These are phyloP conservation scores for Tuber magnatum DNA, from an alignment of 495 filamentous ascomycete genomes.

Conservation along the genomic window DNA sequence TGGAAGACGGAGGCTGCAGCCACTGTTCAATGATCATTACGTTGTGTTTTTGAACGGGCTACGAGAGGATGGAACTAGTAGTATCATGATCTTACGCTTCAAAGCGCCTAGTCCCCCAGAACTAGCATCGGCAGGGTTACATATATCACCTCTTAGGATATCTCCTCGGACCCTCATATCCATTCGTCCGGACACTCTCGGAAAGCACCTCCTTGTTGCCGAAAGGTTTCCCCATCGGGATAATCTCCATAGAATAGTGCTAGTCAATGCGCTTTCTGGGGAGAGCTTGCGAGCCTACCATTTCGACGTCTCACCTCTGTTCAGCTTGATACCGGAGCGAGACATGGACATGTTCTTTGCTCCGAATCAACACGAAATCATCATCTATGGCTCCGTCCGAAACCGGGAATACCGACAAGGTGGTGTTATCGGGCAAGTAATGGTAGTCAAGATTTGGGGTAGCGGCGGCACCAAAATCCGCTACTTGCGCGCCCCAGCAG, in stretches of 20 bases:
- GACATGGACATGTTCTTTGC: conserved; percentile 20
- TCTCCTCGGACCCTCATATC: conserved; percentile 21
- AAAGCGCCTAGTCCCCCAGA: neutral
- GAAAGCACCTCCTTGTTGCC: conserved; percentile 15
- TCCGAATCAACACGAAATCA: conserved; percentile 3
- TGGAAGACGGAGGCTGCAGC: conserved; percentile 14
- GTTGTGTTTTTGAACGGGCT: conserved; percentile 23
- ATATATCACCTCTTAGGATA: conserved; percentile 12
- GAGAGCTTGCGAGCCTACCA: conserved; percentile 13
- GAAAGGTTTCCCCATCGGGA: conserved; percentile 20
- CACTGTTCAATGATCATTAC: conserved; percentile 30
- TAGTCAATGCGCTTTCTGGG: conserved; percentile 19
- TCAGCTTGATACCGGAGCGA: conserved; percentile 10
- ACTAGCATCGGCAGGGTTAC: conserved; percentile 6
- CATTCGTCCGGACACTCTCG: conserved; percentile 13
- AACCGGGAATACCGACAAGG: conserved; percentile 16
- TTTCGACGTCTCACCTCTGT: conserved; percentile 20
- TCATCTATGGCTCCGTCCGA: conserved; percentile 20
- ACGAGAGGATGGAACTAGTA: conserved; percentile 8
- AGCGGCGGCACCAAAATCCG: conserved; percentile 6
- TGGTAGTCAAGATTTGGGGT: conserved; percentile 9
- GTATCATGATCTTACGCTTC: conserved; percentile 9
- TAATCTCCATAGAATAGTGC: conserved; percentile 28
- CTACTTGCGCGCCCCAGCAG: conserved; percentile 17
- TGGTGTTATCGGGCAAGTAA: conserved; percentile 22